A percentile compares a stretch with the other conserved stretches of the same genome.
Evolutionary conservation across 495 filamentous ascomycete species (phyloP).

Genomic region (Neurospora tetrasperma): DNA sequence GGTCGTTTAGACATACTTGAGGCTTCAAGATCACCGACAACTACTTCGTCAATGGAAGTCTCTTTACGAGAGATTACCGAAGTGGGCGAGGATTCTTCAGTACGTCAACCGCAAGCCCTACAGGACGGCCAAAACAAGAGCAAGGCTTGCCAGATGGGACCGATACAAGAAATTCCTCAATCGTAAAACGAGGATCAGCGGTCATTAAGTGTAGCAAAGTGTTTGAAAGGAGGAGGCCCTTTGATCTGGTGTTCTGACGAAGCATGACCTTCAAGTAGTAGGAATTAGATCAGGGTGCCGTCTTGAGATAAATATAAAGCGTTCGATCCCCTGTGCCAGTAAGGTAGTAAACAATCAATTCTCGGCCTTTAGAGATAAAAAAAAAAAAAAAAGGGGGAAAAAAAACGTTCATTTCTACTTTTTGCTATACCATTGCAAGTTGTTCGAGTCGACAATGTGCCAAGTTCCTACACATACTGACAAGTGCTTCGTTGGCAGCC

Average conservation of each 20-base stretch:
- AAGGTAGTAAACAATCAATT: background rate
- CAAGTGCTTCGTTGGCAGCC: background rate
- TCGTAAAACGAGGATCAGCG: background rate
- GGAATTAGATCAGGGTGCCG: background rate
- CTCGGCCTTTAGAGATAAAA: background rate
- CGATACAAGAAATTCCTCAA: background rate
- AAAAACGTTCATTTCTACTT: background rate
- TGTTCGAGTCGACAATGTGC: background rate
- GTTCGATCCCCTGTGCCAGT: background rate
- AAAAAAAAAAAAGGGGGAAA: too few relatives aligned
- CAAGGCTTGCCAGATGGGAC: background rate
- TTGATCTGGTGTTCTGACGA: background rate
- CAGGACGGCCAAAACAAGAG: background rate
- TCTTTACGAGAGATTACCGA: background rate
- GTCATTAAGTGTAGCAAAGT: background rate
- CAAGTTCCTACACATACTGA: background rate
- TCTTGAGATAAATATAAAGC: background rate
- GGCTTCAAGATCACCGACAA: background rate
- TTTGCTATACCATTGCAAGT: background rate
- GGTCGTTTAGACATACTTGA: background rate
- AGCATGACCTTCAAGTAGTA: background rate
- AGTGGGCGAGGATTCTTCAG: background rate
- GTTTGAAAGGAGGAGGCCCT: background rate
- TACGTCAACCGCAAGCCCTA: background rate
- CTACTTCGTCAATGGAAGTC: background rate